Base-by-base conservation (phyloP, 2,329 filamentous ascomycete species). In the Hirsutella thompsonii region DNA sequence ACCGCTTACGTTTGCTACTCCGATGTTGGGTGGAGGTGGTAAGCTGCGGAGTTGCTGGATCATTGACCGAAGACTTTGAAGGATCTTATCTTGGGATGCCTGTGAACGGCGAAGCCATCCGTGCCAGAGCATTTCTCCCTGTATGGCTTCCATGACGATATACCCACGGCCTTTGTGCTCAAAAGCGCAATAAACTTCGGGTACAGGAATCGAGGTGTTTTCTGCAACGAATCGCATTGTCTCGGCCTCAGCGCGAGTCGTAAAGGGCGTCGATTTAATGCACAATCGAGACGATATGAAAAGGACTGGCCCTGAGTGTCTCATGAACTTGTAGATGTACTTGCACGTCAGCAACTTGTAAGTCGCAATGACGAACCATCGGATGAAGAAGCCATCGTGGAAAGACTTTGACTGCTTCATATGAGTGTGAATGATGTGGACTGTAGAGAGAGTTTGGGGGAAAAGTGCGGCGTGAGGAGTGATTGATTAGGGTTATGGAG, bases 101-200 rank as follows among this genome's bases (percentile, higher is more conserved):
- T 44, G 43, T 0, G 50, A 44, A 1, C 36, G 36, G 14, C 8
- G 47, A 9, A 8, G 29, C 21, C 20, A 14, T 42, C 47, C 49
- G 52, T 10, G 32, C 0, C 48, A 34, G 1, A 59, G 33, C 3
- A 26, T 11, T 6, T 41, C 14, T 9, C 57, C 59, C 1, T 46
- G 45, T 5, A 60, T 48, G 1, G 52, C 46, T 29, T 59, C 53
- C 67, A 34, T 34, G 32, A 40, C 37, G 20, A 40, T 43, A 34
- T 43, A 43, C 8, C 32, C 35, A 11, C 23, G 26, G 16, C 37
- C 37, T 18, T 35, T 30, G 11, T 32, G 32, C 13, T 36, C 33
- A 20, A 41, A 41, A 0, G 50, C 46, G 26, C 46, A 53, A 36
- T 53, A 37, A 1, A 55, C 34, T 1, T 21, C 32, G 0, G 49